Evolutionary conservation across 208 protist species (phyloP).

Genomic region (Crithidia bombi): DNA sequence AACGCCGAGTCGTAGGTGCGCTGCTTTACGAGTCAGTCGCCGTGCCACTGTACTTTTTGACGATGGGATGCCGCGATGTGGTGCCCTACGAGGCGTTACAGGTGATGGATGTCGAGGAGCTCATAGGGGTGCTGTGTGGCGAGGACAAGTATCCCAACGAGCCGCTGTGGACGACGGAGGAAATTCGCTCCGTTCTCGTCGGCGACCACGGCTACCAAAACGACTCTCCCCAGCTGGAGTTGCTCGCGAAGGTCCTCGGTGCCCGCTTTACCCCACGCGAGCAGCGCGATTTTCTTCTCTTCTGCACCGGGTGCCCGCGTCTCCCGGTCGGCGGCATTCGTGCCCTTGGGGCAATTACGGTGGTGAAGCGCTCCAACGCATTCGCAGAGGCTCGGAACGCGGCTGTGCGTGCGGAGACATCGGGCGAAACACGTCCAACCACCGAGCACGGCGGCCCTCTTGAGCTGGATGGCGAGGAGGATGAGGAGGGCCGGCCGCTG

Average conservation of each 20-base stretch:
- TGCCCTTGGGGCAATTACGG: slow-evolving; percentile 88
- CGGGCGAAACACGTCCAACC: neutral
- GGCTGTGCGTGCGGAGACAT: slow-evolving; percentile 20
- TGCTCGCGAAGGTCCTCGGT: slow-evolving; percentile 73
- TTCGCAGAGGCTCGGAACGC: slow-evolving; percentile 40
- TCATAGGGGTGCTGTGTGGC: slow-evolving; percentile 71
- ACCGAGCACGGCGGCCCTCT: slow-evolving; percentile 2
- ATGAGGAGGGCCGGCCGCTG: slow-evolving; percentile 18
- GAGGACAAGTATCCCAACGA: slow-evolving; percentile 39
- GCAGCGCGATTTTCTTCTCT: slow-evolving; percentile 89
- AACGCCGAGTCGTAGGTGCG: slow-evolving; percentile 56
- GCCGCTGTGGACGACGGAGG: slow-evolving; percentile 80
- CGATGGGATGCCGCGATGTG: slow-evolving; percentile 74
- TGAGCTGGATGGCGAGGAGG: slow-evolving; percentile 31
- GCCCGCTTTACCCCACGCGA: slow-evolving; percentile 71
- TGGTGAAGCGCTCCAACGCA: slow-evolving; percentile 77
- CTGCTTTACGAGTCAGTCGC: slow-evolving; percentile 79
- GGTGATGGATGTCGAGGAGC: slow-evolving; percentile 60
- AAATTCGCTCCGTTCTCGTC: slow-evolving; percentile 82
- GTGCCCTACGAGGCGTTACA: slow-evolving; percentile 74
- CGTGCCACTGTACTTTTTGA: slow-evolving; percentile 67
- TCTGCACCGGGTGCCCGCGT: slow-evolving; percentile 89
- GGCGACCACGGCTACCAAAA: slow-evolving; percentile 90
- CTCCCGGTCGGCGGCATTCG: slow-evolving; percentile 85
- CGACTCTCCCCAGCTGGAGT: slow-evolving; percentile 77